Base-by-base conservation (phyloP, 2,329 filamentous ascomycete genomes). In the Blastomyces parvus region DNA sequence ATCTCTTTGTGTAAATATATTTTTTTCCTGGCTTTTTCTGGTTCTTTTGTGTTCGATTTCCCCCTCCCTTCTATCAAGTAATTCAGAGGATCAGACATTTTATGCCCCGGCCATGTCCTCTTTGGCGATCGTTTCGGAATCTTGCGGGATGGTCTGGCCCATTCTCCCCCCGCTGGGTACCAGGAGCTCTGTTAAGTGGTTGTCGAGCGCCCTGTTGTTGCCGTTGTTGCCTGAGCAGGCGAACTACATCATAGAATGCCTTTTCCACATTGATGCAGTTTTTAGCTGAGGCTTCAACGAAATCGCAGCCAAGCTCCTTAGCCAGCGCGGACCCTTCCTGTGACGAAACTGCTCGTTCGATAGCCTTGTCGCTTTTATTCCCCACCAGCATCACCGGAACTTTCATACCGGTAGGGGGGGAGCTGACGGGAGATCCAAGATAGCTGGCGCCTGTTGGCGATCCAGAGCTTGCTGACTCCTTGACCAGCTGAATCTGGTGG, bases 221-320 rank as follows among this genome's bases (percentile, higher is more conserved):
- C 71, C 90, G 84, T 77, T 96, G 91, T 70, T 89, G 86, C 69
- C 94, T 87, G 68, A 99, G 81, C 75, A 94, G 90, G 69, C 94
- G 83, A 62, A 97, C 94, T 8, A 99, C 94, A 73, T 99, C 94
- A 78, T 96, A 97, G 74, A 99, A 97, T 40, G 91, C 93, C 82
- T 96, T 97, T 77, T 96, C 94, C 62, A 97, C 93, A 72, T 97
- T 97, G 81, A 97, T 91, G 79, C 92, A 96, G 75, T 96, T 97
- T 81, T 97, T 97, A 44, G 93, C 93, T 7, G 92, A 97, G 1
- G 93, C 92, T 77, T 97, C 93, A 70, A 97, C 91, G 71, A 97
- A 97, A 70, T 97, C 92, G 78, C 94, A 97, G 66, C 91, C 91
- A 48, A 99, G 81, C 72, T 97, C 91, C 71, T 92, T 89, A 62